A percentile compares a stretch with the other conserved stretches of the same genome.
phyloP scores from a whole-genome alignment of 2,329 filamentous ascomycete genomes.

The Calonectria hawksworthii region DNA sequence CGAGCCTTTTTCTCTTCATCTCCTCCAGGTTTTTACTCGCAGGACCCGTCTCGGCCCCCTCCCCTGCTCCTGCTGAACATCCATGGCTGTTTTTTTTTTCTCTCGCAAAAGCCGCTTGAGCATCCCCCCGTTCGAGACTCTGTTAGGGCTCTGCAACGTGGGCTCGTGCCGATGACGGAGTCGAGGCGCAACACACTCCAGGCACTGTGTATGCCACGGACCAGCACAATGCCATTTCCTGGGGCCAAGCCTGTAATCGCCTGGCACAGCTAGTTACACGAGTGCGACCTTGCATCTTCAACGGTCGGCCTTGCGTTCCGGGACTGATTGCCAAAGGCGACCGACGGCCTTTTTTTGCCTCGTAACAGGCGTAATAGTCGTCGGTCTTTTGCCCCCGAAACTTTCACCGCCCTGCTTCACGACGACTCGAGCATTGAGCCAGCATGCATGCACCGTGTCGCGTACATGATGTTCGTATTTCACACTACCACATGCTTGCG shows the following conservation, averaged over 20 bases:
- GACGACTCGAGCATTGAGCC: background rate
- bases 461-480: background rate
- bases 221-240: background rate
- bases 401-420: slow-evolving; percentile 15
- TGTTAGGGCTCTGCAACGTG: slow-evolving; percentile 28
- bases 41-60: slow-evolving; percentile 1
- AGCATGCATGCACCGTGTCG: background rate
- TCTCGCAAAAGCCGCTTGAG: slow-evolving; percentile 21
- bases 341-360: background rate
- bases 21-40: slow-evolving; percentile 18
- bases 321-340: background rate
- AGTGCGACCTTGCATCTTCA: slow-evolving; percentile 13
- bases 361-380: background rate
- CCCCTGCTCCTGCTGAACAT: slow-evolving; percentile 26
- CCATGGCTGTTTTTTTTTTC: slow-evolving; percentile 23
- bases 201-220: background rate
- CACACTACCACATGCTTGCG: background rate
- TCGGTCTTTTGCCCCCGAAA: slow-evolving; percentile 11
- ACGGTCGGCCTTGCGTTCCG: slow-evolving; percentile 5
- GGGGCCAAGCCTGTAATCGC: background rate
- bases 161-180: slow-evolving; percentile 35
- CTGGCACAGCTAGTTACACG: slow-evolving; percentile 12
- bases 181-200: slow-evolving; percentile 1
- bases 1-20: slow-evolving; percentile 22
- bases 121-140: background rate